Conservation (phyloP, 2,329 filamentous ascomycete species). For the Xenosphaeropsis pyriputrescens region DNA sequence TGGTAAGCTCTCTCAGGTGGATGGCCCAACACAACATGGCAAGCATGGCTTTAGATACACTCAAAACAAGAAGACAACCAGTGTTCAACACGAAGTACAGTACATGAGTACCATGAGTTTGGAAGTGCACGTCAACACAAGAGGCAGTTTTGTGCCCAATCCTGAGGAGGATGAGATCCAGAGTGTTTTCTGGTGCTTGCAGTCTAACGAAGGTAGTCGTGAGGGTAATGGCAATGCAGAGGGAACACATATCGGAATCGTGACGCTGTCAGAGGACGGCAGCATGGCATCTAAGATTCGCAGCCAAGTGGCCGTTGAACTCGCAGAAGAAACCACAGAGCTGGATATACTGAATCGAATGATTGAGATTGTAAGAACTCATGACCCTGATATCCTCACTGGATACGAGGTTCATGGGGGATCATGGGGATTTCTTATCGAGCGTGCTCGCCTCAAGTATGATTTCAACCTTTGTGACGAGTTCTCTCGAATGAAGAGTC, state of each 20-base stretch:
- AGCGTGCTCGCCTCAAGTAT: slow-evolving; percentile 73
- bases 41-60: slow-evolving; percentile 77
- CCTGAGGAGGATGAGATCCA: slow-evolving; percentile 81
- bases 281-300: slow-evolving; percentile 43
- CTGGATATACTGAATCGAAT: slow-evolving; percentile 75
- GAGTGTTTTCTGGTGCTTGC: slow-evolving; percentile 81
- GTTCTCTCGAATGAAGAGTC: slow-evolving; percentile 73
- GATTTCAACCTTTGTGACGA: slow-evolving; percentile 87
- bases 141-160: slow-evolving; percentile 69
- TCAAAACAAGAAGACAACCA: slow-evolving; percentile 59
- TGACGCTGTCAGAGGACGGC: slow-evolving; percentile 53
- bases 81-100: slow-evolving; percentile 68
- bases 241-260: slow-evolving; percentile 49
- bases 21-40: slow-evolving; percentile 72
- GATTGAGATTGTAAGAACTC: slow-evolving; percentile 67
- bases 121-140: slow-evolving; percentile 81
- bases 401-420: slow-evolving; percentile 89
- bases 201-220: slow-evolving; percentile 52
- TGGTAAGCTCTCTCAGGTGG: slow-evolving; percentile 59
- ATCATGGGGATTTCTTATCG: slow-evolving; percentile 93
- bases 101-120: slow-evolving; percentile 97
- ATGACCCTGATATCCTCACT: slow-evolving; percentile 85
- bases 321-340: slow-evolving; percentile 65
- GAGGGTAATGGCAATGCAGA: slow-evolving; percentile 31
- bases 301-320: slow-evolving; percentile 44